phyloP scores from a whole-genome alignment of 2,329 filamentous ascomycete species.

The Exophiala sp. region DNA sequence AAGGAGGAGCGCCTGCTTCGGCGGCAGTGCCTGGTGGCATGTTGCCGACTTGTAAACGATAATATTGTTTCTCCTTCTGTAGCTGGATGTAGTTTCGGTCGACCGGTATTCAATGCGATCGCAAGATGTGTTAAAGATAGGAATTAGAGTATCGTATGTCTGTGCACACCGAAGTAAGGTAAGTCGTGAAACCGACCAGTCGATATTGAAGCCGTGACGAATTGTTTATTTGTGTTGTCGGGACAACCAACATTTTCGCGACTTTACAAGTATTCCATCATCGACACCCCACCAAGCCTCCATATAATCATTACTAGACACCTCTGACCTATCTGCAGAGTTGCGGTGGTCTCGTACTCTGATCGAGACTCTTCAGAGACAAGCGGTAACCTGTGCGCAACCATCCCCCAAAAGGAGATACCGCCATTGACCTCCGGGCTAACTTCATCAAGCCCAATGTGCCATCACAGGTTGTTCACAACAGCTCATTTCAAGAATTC shows the following conservation, averaged over 20 bases:
- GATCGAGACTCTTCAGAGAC: too few relatives aligned
- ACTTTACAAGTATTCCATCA: too few relatives aligned
- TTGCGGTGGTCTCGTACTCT: too few relatives aligned
- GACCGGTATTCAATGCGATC: neutral
- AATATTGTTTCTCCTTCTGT: neutral
- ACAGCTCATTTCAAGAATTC: too few relatives aligned
- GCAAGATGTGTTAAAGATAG: neutral
- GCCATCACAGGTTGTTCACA: too few relatives aligned
- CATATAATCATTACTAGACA: too few relatives aligned
- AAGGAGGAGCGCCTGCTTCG: constrained; percentile 23
- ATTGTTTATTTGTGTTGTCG: neutral
- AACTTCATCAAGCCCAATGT: too few relatives aligned
- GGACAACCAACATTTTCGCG: neutral
- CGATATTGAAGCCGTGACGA: neutral
- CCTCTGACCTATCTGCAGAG: too few relatives aligned
- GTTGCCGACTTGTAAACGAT: neutral
- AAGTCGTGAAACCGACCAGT: neutral
- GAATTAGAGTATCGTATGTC: neutral
- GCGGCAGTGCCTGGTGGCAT: constrained; percentile 21
- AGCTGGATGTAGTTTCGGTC: neutral
- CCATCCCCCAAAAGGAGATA: too few relatives aligned
- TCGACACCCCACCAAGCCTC: too few relatives aligned
- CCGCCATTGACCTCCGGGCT: too few relatives aligned
- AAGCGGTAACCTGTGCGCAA: too few relatives aligned
- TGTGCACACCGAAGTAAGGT: neutral